Conservation (phyloP, 2,329 filamentous ascomycete species). For the Verticillium isaacii region DNA sequence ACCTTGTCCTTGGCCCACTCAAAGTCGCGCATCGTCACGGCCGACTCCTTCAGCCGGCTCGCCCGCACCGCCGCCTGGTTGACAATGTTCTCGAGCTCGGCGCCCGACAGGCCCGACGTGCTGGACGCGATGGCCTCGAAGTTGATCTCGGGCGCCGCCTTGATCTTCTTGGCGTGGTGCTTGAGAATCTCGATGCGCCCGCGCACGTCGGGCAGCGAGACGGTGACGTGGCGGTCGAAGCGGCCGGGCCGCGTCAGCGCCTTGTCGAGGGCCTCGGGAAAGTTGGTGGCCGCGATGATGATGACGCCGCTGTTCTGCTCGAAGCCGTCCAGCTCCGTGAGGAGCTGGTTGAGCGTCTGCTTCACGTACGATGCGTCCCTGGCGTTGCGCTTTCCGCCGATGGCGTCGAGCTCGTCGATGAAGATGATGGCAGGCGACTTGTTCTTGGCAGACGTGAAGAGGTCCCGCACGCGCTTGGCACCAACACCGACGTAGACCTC, state of each 20-base stretch:
- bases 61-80: constrained; percentile 94
- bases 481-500: constrained; percentile 97
- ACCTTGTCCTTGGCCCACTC: constrained; percentile 99
- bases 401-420: constrained; percentile 90
- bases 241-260: constrained; percentile 94
- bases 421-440: constrained; percentile 94
- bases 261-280: constrained; percentile 90
- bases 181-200: constrained; percentile 89
- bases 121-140: constrained; percentile 78
- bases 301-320: constrained; percentile 93
- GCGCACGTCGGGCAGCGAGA: constrained; percentile 86
- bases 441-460: constrained; percentile 75
- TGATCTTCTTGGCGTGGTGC: constrained; percentile 90
- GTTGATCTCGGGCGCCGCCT: constrained; percentile 75
- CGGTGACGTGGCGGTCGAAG: constrained; percentile 89
- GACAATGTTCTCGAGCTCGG: constrained; percentile 92
- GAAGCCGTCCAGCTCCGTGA: constrained; percentile 96
- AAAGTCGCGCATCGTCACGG: constrained; percentile 75
- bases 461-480: constrained; percentile 90
- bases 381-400: constrained; percentile 89
- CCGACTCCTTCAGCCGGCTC: constrained; percentile 75
- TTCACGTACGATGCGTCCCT: constrained; percentile 93
- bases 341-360: constrained; percentile 93
- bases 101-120: constrained; percentile 88
- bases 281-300: constrained; percentile 94